Conservation (phyloP, 257 asterid species). For the Oldenlandia corymbosa region DNA sequence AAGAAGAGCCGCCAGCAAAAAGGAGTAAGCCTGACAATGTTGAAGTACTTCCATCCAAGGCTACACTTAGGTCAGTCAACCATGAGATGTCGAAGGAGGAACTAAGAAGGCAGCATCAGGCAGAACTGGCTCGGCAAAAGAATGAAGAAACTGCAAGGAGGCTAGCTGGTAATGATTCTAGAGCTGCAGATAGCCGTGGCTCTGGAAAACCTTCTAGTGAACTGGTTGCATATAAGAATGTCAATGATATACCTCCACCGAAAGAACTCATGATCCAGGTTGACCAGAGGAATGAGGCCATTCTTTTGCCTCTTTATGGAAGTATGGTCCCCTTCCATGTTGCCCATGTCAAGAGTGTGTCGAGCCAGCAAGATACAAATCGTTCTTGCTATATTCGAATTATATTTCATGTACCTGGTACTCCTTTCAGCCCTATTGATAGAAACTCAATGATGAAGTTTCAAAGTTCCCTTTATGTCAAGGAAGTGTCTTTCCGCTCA, state of each 20-base stretch:
- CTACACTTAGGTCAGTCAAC: constrained; percentile 28
- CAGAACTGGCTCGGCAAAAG: constrained; percentile 30
- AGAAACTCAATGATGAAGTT: constrained; percentile 19
- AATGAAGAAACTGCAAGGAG: constrained; percentile 29
- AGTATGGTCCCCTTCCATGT: constrained; percentile 32
- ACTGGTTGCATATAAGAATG: constrained; percentile 24
- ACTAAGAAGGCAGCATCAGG: constrained; percentile 29
- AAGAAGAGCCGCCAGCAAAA: constrained; percentile 17
- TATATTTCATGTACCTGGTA: constrained; percentile 26
- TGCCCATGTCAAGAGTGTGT: constrained; percentile 25
- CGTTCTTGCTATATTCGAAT: constrained; percentile 28
- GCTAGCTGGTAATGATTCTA: constrained; percentile 26
- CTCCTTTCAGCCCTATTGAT: constrained; percentile 22
- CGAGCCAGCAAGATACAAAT: constrained; percentile 32
- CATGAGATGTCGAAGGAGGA: constrained; percentile 31
- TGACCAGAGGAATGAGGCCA: constrained; percentile 27
- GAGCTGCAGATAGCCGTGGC: constrained; percentile 21
- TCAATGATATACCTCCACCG: constrained; percentile 32
- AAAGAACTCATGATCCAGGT: constrained; percentile 30
- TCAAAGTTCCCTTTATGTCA: constrained; percentile 26
- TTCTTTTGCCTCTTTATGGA: constrained; percentile 27
- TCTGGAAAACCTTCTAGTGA: constrained; percentile 24
- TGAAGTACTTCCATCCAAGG: constrained; percentile 23
- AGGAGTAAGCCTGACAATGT: constrained; percentile 15
- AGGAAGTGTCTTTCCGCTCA: constrained; percentile 30